A percentile compares a stretch with the other conserved stretches of the same genome.
These are phyloP conservation scores for Yarrowia sp. DNA, from an alignment of 805 yeast species.

Conservation along the genomic window DNA sequence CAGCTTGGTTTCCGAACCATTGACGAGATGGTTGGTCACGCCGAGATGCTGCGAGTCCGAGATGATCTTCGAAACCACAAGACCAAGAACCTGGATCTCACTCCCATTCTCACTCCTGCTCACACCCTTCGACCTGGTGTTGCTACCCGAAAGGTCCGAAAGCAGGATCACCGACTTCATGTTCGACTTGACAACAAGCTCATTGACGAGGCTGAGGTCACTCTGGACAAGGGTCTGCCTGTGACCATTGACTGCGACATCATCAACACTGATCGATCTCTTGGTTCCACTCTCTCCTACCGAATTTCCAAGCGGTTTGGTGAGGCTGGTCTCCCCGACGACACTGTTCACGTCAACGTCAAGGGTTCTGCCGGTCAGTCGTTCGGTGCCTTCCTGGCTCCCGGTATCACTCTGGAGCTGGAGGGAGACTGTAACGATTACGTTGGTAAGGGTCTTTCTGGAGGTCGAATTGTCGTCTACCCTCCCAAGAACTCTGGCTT, in stretches of 20 bases:
- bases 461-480: conserved; percentile 88
- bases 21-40: conserved; percentile 97
- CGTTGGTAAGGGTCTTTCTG: conserved; percentile 95
- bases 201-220: conserved; percentile 91
- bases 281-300: conserved; percentile 93
- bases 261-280: conserved; percentile 92
- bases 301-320: conserved; percentile 92
- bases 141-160: conserved; percentile 85
- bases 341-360: conserved; percentile 89
- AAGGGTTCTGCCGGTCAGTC: conserved; percentile 97
- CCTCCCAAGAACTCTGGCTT: conserved; percentile 83
- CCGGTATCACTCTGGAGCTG: conserved; percentile 90
- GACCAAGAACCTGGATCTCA: conserved; percentile 84
- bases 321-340: conserved; percentile 89
- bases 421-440: conserved; percentile 98
- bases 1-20: conserved; percentile 90
- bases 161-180: conserved; percentile 91
- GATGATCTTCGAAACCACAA: conserved; percentile 83
- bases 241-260: conserved; percentile 91
- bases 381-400: conserved; percentile 95
- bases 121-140: conserved; percentile 96
- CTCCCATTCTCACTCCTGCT: conserved; percentile 95
- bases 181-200: conserved; percentile 92
- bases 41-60: conserved; percentile 82
- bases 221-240: conserved; percentile 95